Percentiles rank a stretch among this genome's conserved stretches.
These are phyloP conservation scores for Trichoderma koningii DNA, from an alignment of 2,329 filamentous ascomycete species.

Conservation along the genomic window DNA sequence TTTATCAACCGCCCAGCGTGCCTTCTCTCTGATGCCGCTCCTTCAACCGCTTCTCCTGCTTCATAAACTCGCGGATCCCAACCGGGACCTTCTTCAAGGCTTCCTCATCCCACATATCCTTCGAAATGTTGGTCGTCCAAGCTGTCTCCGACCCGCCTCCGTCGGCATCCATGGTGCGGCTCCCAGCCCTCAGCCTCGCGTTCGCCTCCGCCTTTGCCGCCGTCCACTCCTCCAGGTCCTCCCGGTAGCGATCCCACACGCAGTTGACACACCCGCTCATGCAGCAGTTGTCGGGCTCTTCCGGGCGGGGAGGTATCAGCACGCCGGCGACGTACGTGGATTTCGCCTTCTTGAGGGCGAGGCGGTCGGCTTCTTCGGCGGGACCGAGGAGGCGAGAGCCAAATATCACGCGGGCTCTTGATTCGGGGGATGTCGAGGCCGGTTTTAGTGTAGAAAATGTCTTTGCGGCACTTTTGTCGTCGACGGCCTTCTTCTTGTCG, in stretches of 20 bases:
- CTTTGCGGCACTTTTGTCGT: slow-evolving; percentile 19
- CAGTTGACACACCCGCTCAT: slow-evolving; percentile 99
- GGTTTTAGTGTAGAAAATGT: slow-evolving; percentile 25
- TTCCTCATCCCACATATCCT: slow-evolving; percentile 63
- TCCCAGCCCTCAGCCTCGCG: slow-evolving; percentile 44
- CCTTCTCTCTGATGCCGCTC: slow-evolving; percentile 66
- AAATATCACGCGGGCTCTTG: slow-evolving; percentile 72
- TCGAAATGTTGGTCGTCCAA: slow-evolving; percentile 48
- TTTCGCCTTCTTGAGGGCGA: slow-evolving; percentile 58
- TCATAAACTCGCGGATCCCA: slow-evolving; percentile 96
- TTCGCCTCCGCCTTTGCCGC: slow-evolving; percentile 65
- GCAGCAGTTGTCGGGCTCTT: slow-evolving; percentile 96
- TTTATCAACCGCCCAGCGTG: slow-evolving; percentile 12
- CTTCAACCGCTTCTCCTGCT: slow-evolving; percentile 87
- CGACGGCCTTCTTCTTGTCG: slow-evolving; percentile 29
- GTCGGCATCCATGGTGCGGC: slow-evolving; percentile 72
- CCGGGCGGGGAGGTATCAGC: slow-evolving; percentile 76
- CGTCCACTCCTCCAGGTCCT: slow-evolving; percentile 91
- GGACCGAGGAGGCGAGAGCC: slow-evolving; percentile 77
- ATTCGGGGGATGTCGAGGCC: slow-evolving; percentile 48
- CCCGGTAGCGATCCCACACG: slow-evolving; percentile 89
- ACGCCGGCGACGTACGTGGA: slow-evolving; percentile 74
- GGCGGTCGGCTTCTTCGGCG: slow-evolving; percentile 63
- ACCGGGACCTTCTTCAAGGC: slow-evolving; percentile 82
- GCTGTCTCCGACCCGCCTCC: slow-evolving; percentile 70